Percentiles rank a stretch among this genome's conserved stretches.
phyloP scores from a whole-genome alignment of 2,329 filamentous ascomycete genomes.

The Aspergillus sergii region DNA sequence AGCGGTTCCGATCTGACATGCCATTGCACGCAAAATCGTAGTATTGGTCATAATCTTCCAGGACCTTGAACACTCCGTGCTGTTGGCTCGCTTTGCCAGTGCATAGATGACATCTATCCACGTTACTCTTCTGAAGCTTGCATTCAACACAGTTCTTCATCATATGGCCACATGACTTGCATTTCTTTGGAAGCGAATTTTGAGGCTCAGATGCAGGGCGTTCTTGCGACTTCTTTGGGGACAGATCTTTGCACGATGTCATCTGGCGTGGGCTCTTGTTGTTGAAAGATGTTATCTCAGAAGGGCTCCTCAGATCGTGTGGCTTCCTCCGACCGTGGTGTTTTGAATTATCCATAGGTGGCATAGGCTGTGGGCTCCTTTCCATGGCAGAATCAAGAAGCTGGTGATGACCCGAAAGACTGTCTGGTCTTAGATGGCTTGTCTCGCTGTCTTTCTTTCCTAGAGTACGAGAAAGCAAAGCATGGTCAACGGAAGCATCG shows the following conservation, averaged over 20 bases:
- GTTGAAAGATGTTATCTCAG: background rate
- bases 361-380: background rate
- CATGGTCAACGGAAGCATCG: background rate
- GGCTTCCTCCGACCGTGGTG: too few species aligned
- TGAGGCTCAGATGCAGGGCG: background rate
- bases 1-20: background rate
- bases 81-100: background rate
- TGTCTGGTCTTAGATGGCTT: background rate
- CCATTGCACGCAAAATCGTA: conserved; percentile 4
- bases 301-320: background rate
- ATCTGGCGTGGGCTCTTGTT: background rate
- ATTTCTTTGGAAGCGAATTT: background rate
- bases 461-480: background rate
- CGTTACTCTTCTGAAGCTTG: background rate
- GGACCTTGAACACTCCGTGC: background rate
- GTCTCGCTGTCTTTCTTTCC: too few species aligned
- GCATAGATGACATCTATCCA: conserved; percentile 1
- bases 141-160: background rate
- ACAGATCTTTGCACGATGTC: too few species aligned
- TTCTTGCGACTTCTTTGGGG: background rate
- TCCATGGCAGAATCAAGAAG: background rate
- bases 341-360: background rate
- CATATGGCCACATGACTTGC: conserved; percentile 2
- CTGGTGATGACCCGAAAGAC: background rate
- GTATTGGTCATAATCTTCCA: background rate